These are phyloP conservation scores for Boletus tomentosulus DNA, from an alignment of 768 basidiomycete genomes.

Conservation along the genomic window DNA sequence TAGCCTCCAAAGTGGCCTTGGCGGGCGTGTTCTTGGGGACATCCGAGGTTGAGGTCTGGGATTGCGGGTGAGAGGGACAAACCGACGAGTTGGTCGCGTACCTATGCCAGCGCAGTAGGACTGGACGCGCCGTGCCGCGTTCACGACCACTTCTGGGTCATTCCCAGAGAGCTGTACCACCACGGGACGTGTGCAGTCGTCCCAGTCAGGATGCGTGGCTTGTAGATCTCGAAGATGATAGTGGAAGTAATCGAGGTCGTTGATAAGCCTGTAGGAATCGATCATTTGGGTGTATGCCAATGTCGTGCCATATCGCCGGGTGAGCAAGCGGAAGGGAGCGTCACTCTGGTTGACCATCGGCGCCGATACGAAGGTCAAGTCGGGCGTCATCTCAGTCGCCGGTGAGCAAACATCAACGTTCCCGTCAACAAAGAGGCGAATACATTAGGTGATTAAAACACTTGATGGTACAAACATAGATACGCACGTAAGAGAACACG, in stretches of 20 bases:
- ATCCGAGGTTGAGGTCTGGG: conserved; percentile 76
- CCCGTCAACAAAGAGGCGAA: not conserved
- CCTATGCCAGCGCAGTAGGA: conserved; percentile 67
- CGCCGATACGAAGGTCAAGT: conserved; percentile 49
- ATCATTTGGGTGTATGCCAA: conserved; percentile 79
- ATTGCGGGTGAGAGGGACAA: conserved; percentile 3
- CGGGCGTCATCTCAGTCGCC: conserved; percentile 12
- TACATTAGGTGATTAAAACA: conserved; percentile 17
- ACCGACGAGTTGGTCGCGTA: conserved; percentile 26
- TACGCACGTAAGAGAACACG: not conserved
- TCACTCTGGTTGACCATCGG: conserved; percentile 84
- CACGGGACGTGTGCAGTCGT: conserved; percentile 41
- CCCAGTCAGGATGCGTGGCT: conserved; percentile 10
- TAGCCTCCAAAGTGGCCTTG: conserved; percentile 73
- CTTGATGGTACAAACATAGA: conserved; percentile 13
- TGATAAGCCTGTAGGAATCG: conserved; percentile 53
- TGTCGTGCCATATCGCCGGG: conserved; percentile 59
- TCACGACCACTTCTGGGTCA: conserved; percentile 55
- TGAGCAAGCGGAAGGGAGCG: conserved; percentile 64
- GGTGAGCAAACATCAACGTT: too few species aligned
- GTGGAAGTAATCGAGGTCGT: conserved; percentile 63
- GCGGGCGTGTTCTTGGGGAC: conserved; percentile 67
- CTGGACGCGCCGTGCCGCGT: conserved; percentile 58
- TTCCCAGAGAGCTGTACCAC: conserved; percentile 75
- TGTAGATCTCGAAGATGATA: conserved; percentile 57